Base-by-base conservation (phyloP, 177 flowering plant species). In the Vitis hybrid region DNA sequence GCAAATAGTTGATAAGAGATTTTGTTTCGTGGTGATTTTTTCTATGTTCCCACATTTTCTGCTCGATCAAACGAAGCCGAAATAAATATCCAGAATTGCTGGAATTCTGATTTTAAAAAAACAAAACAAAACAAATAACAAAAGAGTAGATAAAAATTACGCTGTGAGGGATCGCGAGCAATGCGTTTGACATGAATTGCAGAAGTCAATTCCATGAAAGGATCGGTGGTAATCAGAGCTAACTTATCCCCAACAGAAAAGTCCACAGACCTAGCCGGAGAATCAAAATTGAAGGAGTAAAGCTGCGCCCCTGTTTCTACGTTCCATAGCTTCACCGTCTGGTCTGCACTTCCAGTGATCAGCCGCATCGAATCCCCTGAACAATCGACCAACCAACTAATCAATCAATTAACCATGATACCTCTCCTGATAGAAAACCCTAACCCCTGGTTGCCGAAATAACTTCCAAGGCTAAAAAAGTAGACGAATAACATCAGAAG, bases 261-360 rank as follows among this genome's bases (percentile, higher is more conserved):
- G 60, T 95, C 94, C 11, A 93, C 94, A 32, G 98, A 67, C 80
- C 93, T 85, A 18, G 98, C 89, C 0, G 99, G 99, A 6, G 97
- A 81, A 70, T 85, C 91, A 64, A 89, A 93, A 67, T 79, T 85
- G 65, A 95, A 95, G 0, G 97, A 50, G 74, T 19, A 93, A 18
- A 93, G 76, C 57, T 79, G 88, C 8, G 84, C 19, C 18, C 98
- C 99, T 3, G 85, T 79, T 70, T 87, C 80, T 12, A 95, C 97
- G 78, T 84, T 70, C 99, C 99, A 94, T 8, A 94, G 67, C 89
- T 90, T 94, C 10, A 75, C 97, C 9, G 91, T 75, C 86, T 89
- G 93, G 74, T 94, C 99, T 1, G 98, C 99, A 75, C 98, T 91
- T 18, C 91, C 98, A 7, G 99, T 91, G 10, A 95, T 87, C 18